Base-by-base conservation (phyloP, 441 rosid species). In the Biscutella laevigata region DNA sequence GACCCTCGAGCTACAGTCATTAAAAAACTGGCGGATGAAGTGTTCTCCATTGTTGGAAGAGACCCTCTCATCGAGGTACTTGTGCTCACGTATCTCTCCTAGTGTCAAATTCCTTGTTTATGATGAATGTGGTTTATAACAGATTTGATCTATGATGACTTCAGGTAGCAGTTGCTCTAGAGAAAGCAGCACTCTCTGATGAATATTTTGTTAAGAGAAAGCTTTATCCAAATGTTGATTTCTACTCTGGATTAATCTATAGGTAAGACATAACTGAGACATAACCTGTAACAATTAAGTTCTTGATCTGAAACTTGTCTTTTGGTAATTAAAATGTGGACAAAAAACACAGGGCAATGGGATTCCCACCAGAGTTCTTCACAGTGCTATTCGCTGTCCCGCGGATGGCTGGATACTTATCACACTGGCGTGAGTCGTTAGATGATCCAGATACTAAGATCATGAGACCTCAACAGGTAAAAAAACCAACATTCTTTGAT, bases 361-460 rank as follows among this genome's bases (percentile, higher is more conserved):
- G 99, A 72, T 92, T 92, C 71, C 99, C 99, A 8, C 79, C 95
- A 3, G 99, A 88, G 62, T 92, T 82, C 76, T 92, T 92, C 74
- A 81, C 99, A 22, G 95, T 92, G 8, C 61, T 92, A 57, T 88
- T 92, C 61, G 97, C 99, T 54, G 74, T 92, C 66, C 97, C 99
- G 53, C 81, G 97, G 26, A 92, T 92, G 99, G 99, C 94, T 72
- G 99, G 99, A 19, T 92, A 86, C 72, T 71, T 92, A 53, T 73
- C 99, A 3, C 97, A 92, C 64, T 92, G 97, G 99, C 72, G 83
- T 9, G 98, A 92, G 72, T 88, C 98, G 13, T 70, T 86, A 21
- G 98, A 92, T 84, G 97, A 88, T 76, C 94, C 94, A 12, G 97
- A 92, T 61, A 82, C 97, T 15, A 92, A 88, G 82, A 82, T 92